Percentiles rank a stretch among this genome's conserved stretches.
Evolutionary conservation across 805 yeast species (phyloP).

Genomic region (Kazachstania bromeliacearum): DNA sequence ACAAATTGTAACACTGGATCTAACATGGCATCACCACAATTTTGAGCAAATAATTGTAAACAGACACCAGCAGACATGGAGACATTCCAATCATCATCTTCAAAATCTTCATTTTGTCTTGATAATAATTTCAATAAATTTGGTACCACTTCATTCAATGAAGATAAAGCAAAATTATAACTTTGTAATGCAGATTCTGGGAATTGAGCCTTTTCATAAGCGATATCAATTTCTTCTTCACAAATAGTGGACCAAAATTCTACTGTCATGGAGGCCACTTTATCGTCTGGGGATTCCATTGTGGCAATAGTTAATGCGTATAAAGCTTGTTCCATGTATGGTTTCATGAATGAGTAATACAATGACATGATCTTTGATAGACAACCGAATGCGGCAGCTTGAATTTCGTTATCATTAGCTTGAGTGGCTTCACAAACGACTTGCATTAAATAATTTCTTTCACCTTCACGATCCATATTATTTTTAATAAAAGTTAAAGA

Average conservation of each 20-base stretch:
- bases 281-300: conserved; percentile 65
- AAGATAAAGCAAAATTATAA: conserved; percentile 77
- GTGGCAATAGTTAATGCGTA: conserved; percentile 85
- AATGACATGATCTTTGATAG: conserved; percentile 83
- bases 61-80: conserved; percentile 99
- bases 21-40: conserved; percentile 77
- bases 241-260: conserved; percentile 99
- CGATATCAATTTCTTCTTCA: conserved; percentile 86
- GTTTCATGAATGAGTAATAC: conserved; percentile 82
- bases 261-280: conserved; percentile 95
- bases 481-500: conserved; percentile 81
- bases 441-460: conserved; percentile 95
- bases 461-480: conserved; percentile 89
- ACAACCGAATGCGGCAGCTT: conserved; percentile 93
- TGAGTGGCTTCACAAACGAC: conserved; percentile 99
- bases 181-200: conserved; percentile 43
- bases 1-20: conserved; percentile 81
- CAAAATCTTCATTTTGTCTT: conserved; percentile 85
- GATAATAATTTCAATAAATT: conserved; percentile 71
- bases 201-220: conserved; percentile 54
- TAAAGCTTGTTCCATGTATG: conserved; percentile 95
- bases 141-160: conserved; percentile 79
- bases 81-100: conserved; percentile 95
- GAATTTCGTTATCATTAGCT: conserved; percentile 68
- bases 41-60: conserved; percentile 84